phyloP scores from a whole-genome alignment of 2,329 filamentous ascomycete genomes.

The Chaetomium strumarium region DNA sequence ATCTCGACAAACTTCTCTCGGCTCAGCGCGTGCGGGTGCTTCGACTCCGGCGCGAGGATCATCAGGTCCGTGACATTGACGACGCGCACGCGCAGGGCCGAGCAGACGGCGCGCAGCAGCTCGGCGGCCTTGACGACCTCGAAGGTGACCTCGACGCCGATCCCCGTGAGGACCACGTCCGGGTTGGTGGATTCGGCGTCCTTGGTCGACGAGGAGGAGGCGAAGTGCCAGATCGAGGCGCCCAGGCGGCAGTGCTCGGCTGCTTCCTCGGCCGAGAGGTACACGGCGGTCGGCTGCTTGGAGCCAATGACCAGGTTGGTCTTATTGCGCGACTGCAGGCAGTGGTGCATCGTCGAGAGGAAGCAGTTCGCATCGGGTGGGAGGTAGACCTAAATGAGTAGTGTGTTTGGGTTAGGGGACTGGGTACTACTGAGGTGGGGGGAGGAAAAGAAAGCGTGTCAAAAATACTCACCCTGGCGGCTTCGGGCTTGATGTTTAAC shows the following conservation, averaged over 20 bases:
- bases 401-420: neutral
- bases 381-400: conserved; percentile 46
- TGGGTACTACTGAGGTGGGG: neutral
- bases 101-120: conserved; percentile 44
- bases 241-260: conserved; percentile 54
- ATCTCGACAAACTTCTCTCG: conserved; percentile 46
- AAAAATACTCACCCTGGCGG: conserved; percentile 38
- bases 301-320: conserved; percentile 63
- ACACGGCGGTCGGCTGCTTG: conserved; percentile 59
- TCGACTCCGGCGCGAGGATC: conserved; percentile 49
- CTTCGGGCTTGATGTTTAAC: conserved; percentile 55
- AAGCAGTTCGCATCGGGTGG: conserved; percentile 64
- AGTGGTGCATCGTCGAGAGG: conserved; percentile 57
- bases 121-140: conserved; percentile 57
- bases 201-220: conserved; percentile 44
- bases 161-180: conserved; percentile 58
- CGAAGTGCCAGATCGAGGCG: conserved; percentile 56
- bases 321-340: conserved; percentile 56
- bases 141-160: conserved; percentile 61
- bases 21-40: conserved; percentile 54
- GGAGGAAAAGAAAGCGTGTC: neutral
- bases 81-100: conserved; percentile 52
- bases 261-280: conserved; percentile 54
- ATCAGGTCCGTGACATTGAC: conserved; percentile 63
- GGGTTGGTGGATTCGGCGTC: conserved; percentile 38